Evolutionary conservation across 345 rosid species (phyloP).

Genomic region (Odontarrhena argentea): DNA sequence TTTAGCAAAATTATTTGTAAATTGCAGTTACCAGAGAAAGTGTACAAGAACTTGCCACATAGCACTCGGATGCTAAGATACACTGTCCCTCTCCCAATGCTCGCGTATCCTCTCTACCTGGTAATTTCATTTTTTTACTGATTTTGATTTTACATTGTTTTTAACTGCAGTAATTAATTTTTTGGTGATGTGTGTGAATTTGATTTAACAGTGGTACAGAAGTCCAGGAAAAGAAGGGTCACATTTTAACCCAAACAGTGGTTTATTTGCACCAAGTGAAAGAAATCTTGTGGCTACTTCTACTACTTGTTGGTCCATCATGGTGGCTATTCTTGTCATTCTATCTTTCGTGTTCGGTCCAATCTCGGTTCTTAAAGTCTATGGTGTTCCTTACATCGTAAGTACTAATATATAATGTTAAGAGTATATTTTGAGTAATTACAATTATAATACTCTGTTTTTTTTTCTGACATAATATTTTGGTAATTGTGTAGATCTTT

Average conservation of each 20-base stretch:
- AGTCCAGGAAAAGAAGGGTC: slow-evolving; percentile 98
- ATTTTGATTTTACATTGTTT: neutral
- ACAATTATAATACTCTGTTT: neutral
- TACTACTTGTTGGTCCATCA: slow-evolving; percentile 64
- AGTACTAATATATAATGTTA: neutral
- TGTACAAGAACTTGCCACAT: slow-evolving; percentile 48
- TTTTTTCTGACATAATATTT: neutral
- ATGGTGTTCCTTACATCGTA: slow-evolving; percentile 78
- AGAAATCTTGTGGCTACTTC: slow-evolving; percentile 70
- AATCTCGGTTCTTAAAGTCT: slow-evolving; percentile 53
- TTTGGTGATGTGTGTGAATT: neutral
- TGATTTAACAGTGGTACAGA: slow-evolving; percentile 59
- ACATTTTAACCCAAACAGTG: slow-evolving; percentile 80
- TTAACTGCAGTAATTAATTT: neutral
- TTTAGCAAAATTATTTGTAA: neutral
- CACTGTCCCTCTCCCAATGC: slow-evolving; percentile 62
- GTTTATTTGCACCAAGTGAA: slow-evolving; percentile 66
- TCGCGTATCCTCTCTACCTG: slow-evolving; percentile 73
- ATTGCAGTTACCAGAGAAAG: slow-evolving; percentile 54
- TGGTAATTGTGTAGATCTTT: slow-evolving; percentile 50
- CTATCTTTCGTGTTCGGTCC: slow-evolving; percentile 53
- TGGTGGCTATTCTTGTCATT: slow-evolving; percentile 50
- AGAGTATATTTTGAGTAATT: neutral
- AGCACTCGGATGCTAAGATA: slow-evolving; percentile 55
- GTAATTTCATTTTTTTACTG: slow-evolving; percentile 33